These are phyloP conservation scores for Fusarium falciforme DNA, from an alignment of 2,329 filamentous ascomycete species.

Conservation along the genomic window DNA sequence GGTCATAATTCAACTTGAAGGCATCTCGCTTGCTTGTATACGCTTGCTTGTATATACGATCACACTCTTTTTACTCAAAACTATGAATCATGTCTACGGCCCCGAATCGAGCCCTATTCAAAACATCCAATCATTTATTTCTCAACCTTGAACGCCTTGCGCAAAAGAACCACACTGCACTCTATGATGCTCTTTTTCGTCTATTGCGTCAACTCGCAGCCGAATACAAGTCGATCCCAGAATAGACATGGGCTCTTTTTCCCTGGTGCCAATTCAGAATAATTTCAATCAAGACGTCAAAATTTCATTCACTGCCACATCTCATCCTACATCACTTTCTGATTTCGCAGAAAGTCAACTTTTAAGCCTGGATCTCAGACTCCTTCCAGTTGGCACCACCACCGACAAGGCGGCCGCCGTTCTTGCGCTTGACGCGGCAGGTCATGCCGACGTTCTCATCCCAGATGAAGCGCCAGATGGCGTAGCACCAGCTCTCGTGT, in stretches of 20 bases:
- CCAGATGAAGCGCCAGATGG: conserved; percentile 95
- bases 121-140: conserved; percentile 3
- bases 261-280: neutral
- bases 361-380: conserved; percentile 74
- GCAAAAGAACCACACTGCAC: conserved; percentile 11
- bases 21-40: neutral
- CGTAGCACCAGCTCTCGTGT: conserved; percentile 91
- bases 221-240: neutral
- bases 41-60: neutral
- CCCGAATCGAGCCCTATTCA: neutral
- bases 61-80: neutral
- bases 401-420: conserved; percentile 75
- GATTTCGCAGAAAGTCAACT: neutral
- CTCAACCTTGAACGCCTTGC: conserved; percentile 29
- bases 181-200: conserved; percentile 7
- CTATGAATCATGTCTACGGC: neutral
- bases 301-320: conserved; percentile 11
- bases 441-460: conserved; percentile 90
- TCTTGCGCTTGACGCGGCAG: conserved; percentile 91
- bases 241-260: neutral
- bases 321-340: neutral
- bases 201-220: neutral
- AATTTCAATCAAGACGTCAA: neutral
- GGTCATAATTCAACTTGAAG: neutral
- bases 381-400: conserved; percentile 70